Evolutionary conservation across 768 basidiomycete genomes (phyloP).

Genomic region (Paxillus involutus): DNA sequence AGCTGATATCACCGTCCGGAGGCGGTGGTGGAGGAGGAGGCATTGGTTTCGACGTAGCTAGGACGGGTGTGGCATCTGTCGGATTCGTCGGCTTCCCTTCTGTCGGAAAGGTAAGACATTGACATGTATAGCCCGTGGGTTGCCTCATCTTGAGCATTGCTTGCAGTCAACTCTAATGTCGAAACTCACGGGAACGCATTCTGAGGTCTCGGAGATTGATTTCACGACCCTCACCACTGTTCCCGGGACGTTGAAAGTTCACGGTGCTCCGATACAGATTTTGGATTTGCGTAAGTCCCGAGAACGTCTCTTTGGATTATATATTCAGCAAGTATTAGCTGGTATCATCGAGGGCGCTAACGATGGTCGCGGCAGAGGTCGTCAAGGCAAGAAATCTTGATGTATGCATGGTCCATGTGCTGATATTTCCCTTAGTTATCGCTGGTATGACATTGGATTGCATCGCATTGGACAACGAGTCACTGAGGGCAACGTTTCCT

Average conservation of each 20-base stretch:
- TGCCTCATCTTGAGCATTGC: background rate
- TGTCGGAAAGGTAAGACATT: conserved; percentile 76
- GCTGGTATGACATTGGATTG: conserved; percentile 53
- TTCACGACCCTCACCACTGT: conserved; percentile 97
- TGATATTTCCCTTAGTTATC: conserved; percentile 48
- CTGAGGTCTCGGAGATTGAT: conserved; percentile 93
- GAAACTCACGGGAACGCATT: conserved; percentile 94
- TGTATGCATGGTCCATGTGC: conserved; percentile 18
- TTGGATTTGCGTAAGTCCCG: conserved; percentile 77
- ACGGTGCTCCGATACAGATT: conserved; percentile 96
- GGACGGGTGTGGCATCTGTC: conserved; percentile 96
- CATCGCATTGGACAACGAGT: conserved; percentile 3
- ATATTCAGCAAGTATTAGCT: conserved; percentile 44
- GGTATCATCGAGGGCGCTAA: conserved; percentile 99
- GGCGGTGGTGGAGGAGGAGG: conserved; percentile 88
- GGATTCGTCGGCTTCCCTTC: conserved; percentile 92
- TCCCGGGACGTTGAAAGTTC: conserved; percentile 91
- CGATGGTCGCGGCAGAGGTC: conserved; percentile 93
- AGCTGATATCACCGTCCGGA: conserved; percentile 77
- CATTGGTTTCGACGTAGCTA: conserved; percentile 95
- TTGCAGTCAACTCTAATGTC: conserved; percentile 89
- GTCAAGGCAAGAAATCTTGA: conserved; percentile 63
- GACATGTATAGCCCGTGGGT: conserved; percentile 3
- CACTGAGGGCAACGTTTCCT: conserved; percentile 2
- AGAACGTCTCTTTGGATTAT: background rate